Evolutionary conservation across 108 stramenopile genomes (phyloP), one percentile per base, ranked within the genome.

Genomic region (Heterococcus sp.): DNA sequence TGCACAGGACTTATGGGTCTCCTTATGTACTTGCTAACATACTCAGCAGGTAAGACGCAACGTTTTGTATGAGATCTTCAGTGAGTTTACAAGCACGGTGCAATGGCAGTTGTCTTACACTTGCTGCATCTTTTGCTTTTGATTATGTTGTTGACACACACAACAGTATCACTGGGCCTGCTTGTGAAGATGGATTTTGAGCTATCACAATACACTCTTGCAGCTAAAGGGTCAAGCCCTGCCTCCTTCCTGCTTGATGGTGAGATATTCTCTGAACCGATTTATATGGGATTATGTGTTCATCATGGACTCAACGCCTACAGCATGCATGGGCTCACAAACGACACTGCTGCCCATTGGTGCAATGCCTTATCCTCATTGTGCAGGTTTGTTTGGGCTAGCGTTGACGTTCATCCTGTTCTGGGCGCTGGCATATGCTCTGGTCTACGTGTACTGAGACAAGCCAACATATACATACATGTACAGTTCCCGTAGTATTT

Each of bases 341-440:
- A 32, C 2, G 27, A 28, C 2, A 35, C 69, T 29, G 0, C 31
- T 32, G 66, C 5, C 11, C 32, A 31, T 32, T 32, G 14, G 14
- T n/a, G 21, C 14, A 26, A 14, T 71, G 37, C 1, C 30, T 34
- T 71, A 1, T 38, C 5, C 33, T 0, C 30, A 38, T 4, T 11
- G 38, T 29, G 0, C 66, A 0, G 76, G 76, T 34, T 35, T 76
- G 29, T 68, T 68, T 0, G 70, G 70, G 58, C 70, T 46, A 14
- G 76, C 76, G 31, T 38, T 76, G 76, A 76, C 76, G 30, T 76
- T 69, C 76, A 76, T 76, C 30, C 38, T 76, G 0, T 76, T 76
- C 76, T 76, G 76, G 76, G 70, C 76, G 36, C 76, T 76, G 37
- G 76, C 76, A 2, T 76, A 76, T 63, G 58, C 76, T 1, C 64